A percentile compares a stretch with the other conserved stretches of the same genome.
Conservation (phyloP, 2,329 filamentous ascomycete species). For the Fusarium metavorans region DNA sequence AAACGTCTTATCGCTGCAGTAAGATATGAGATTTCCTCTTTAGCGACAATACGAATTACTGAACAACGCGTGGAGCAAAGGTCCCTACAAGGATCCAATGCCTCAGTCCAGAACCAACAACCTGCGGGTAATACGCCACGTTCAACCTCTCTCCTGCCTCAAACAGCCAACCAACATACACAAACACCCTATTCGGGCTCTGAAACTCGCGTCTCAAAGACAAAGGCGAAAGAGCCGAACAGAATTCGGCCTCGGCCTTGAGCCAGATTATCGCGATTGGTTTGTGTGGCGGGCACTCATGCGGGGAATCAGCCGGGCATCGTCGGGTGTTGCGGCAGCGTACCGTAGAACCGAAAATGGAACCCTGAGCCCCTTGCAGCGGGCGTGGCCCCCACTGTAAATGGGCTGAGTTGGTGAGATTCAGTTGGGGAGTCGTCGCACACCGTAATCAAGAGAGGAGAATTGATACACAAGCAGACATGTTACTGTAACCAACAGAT, state of each 20-base stretch:
- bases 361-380: neutral
- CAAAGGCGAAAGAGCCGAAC: constrained; percentile 1
- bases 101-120: neutral
- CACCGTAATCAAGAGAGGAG: neutral
- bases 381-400: neutral
- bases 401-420: neutral
- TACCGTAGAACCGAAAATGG: neutral
- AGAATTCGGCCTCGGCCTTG: constrained; percentile 26
- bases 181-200: neutral
- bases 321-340: neutral
- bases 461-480: neutral
- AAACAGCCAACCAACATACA: neutral
- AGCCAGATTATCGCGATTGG: constrained; percentile 17
- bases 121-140: neutral
- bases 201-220: neutral
- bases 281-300: neutral
- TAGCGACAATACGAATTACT: neutral
- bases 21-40: neutral
- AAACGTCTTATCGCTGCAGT: neutral
- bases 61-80: neutral
- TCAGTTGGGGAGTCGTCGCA: neutral
- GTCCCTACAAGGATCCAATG: neutral
- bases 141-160: neutral
- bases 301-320: constrained; percentile 4
- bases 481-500: neutral